phyloP scores from a whole-genome alignment of 2,329 filamentous ascomycete species.

The Bimuria novae-zelandiae region DNA sequence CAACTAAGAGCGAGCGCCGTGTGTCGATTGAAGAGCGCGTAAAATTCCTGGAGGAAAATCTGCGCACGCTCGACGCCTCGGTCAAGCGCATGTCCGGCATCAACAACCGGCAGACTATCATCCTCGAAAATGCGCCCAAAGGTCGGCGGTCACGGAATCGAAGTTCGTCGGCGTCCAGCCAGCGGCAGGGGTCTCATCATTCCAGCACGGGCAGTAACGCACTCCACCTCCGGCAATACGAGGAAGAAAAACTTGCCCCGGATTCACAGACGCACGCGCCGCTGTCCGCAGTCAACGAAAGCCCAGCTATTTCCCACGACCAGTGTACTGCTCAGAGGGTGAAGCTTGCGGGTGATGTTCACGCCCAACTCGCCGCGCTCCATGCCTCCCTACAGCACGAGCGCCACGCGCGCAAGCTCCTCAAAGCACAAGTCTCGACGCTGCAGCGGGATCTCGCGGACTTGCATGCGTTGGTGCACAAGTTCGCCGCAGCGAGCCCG shows the following conservation, averaged over 20 bases:
- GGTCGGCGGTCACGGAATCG: slow-evolving; percentile 37
- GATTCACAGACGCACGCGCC: slow-evolving; percentile 4
- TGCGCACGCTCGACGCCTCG: slow-evolving; percentile 36
- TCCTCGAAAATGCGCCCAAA: slow-evolving; percentile 44
- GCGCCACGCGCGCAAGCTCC: slow-evolving; percentile 37
- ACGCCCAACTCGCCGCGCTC: slow-evolving; percentile 27
- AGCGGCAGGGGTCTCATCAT: slow-evolving; percentile 12
- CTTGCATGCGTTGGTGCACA: slow-evolving; percentile 37
- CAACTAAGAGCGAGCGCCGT: slow-evolving; percentile 22
- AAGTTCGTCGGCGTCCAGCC: slow-evolving; percentile 27
- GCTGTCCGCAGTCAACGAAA: slow-evolving; percentile 17
- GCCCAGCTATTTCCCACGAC: neutral
- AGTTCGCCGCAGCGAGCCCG: slow-evolving; percentile 24
- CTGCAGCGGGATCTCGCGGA: slow-evolving; percentile 39
- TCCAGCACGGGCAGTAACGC: slow-evolving; percentile 12
- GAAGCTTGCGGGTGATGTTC: neutral
- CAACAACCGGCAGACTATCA: slow-evolving; percentile 45
- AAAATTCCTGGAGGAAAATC: slow-evolving; percentile 35
- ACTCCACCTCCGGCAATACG: neutral
- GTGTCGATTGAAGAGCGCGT: slow-evolving; percentile 43
- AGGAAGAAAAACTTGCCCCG: slow-evolving; percentile 3
- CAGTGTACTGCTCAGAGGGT: neutral
- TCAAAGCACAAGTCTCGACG: slow-evolving; percentile 37
- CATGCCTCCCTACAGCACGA: slow-evolving; percentile 36
- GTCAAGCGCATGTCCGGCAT: slow-evolving; percentile 39